A percentile compares a stretch with the other conserved stretches of the same genome.
These are phyloP conservation scores for Sporothrix schenckii DNA, from an alignment of 2,329 filamentous ascomycete genomes.

Conservation along the genomic window DNA sequence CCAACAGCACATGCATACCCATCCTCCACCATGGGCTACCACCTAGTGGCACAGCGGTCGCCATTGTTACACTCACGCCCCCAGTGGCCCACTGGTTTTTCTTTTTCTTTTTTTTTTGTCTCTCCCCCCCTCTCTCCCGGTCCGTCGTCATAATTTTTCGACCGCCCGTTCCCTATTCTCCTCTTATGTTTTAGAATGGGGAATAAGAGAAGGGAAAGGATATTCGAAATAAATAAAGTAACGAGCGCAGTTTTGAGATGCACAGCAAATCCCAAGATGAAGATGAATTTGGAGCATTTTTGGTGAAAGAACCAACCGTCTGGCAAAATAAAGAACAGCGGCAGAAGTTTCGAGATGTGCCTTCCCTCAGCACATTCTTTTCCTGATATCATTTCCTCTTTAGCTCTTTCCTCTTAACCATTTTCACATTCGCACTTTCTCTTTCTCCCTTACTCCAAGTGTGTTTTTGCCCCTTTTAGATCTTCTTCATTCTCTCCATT, in stretches of 20 bases:
- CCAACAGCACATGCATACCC: conserved; percentile 22
- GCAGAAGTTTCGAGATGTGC: conserved; percentile 13
- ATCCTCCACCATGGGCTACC: neutral
- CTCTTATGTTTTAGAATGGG: neutral
- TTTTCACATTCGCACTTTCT: neutral
- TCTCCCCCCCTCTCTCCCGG: conserved; percentile 18
- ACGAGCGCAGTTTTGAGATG: conserved; percentile 19
- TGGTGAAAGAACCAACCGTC: conserved; percentile 21
- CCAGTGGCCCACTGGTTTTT: conserved; percentile 6
- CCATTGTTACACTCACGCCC: conserved; percentile 25
- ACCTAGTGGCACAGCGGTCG: conserved; percentile 4
- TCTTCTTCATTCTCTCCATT: neutral
- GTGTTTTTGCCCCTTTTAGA: neutral
- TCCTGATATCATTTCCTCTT: neutral
- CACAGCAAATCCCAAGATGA: conserved; percentile 6
- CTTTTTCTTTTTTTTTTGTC: neutral
- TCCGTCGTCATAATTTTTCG: conserved; percentile 34
- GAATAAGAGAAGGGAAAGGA: conserved; percentile 19
- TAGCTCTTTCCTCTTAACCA: neutral
- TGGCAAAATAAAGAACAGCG: conserved; percentile 22
- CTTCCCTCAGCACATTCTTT: conserved; percentile 6
- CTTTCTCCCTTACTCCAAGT: neutral
- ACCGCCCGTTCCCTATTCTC: conserved; percentile 26
- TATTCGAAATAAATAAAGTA: conserved; percentile 20
- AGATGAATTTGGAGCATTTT: conserved; percentile 19